Evolutionary conservation across 1,139 yeast species (phyloP).

Genomic region (Sugiyamaella novakii): DNA sequence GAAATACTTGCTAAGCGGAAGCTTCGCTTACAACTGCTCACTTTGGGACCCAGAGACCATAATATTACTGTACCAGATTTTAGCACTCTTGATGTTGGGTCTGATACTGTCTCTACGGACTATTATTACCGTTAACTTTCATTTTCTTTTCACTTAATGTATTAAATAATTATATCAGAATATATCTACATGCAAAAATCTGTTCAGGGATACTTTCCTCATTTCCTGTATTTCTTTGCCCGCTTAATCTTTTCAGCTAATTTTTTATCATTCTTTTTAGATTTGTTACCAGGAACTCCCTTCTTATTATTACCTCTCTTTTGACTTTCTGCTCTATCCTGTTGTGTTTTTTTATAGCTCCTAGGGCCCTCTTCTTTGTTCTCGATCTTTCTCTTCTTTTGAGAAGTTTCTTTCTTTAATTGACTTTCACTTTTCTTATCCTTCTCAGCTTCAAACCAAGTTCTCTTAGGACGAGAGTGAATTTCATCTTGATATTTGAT

Average conservation of each 20-base stretch:
- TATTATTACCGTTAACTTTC: conserved; percentile 33
- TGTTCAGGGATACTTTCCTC: conserved; percentile 29
- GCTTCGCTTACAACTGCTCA: conserved; percentile 65
- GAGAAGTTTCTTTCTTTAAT: conserved; percentile 37
- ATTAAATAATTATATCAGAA: conserved; percentile 11
- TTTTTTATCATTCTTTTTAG: conserved; percentile 39
- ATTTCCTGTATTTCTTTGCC: conserved; percentile 54
- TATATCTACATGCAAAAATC: conserved; percentile 6
- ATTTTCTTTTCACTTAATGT: background rate
- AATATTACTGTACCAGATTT: background rate
- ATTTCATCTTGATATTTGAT: conserved; percentile 81
- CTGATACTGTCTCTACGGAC: conserved; percentile 31
- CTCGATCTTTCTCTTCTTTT: conserved; percentile 60
- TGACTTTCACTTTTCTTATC: conserved; percentile 55
- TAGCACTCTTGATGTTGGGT: conserved; percentile 16
- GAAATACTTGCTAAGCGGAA: conserved; percentile 60
- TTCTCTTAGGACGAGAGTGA: conserved; percentile 86
- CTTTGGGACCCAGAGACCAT: conserved; percentile 48
- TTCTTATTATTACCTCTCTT: conserved; percentile 23
- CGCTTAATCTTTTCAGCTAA: conserved; percentile 69
- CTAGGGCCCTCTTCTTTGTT: conserved; percentile 48
- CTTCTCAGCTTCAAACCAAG: conserved; percentile 87
- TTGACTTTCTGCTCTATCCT: conserved; percentile 33
- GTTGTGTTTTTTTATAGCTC: conserved; percentile 38
- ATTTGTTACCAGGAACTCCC: conserved; percentile 7